Evolutionary conservation across 108 stramenopile genomes (phyloP), one percentile per base, ranked within the genome.

Genomic region (Nitzschia sp.): DNA sequence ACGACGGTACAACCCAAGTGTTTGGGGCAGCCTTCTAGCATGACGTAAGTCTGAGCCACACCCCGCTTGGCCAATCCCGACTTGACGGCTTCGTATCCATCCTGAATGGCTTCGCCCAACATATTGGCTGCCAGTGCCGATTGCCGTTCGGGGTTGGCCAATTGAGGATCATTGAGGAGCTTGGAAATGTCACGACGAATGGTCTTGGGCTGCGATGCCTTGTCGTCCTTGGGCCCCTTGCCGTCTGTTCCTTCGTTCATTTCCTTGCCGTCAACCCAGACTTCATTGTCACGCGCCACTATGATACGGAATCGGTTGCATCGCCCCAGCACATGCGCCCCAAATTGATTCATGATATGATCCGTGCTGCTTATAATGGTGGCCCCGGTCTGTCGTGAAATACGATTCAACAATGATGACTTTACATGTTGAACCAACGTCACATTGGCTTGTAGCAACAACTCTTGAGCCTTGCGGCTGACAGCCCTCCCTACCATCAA

Each of bases 1-100:
- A 96, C 85, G 30, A 97, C 78, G 1, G 97, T 96, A 58, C 95
- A 96, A 9, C 97, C 97, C 19, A 93, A 70, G 25, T 92, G 74
- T 46, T 86, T 91, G 6, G 96, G 95, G 57, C 96, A 98, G 24
- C 97, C 97, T 75, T 96, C 93, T 18, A 98, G 59, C 90, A 95
- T 78, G 5, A 79, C 76, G 61, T 85, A 93, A 1, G 88, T 88
- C 71, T 86, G 83, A 0, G 89, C 86, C 30, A 95, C 92, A 17
- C 95, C 92, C 29, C 92, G 75, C 64, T 94, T 96, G 15, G 85
- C 89, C 30, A 93, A 77, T 18, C 94, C 93, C 34, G 66, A 69
- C 36, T 81, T 84, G 3, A 94, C 86, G 15, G 94, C 90, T 64
- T 91, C 85, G 49, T 80, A 79, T 61, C 95, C 95, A 70, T 95